Evolutionary conservation across 116 monocot genomes (phyloP).

Genomic region (Zostera marina): DNA sequence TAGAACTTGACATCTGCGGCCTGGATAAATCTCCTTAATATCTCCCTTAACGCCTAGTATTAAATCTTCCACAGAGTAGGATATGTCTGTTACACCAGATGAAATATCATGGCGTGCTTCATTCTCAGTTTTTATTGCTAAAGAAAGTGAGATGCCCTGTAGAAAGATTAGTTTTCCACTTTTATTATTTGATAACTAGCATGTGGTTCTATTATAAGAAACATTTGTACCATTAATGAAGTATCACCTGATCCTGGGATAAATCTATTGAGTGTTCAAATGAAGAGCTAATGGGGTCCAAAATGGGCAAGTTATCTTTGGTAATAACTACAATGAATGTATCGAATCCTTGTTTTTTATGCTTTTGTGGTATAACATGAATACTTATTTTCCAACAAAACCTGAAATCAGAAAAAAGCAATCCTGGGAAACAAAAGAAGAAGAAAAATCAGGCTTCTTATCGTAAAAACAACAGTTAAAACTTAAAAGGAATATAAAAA

Average conservation of each 20-base stretch:
- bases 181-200: not conserved
- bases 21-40: constrained; percentile 45
- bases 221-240: not conserved
- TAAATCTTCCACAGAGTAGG: constrained; percentile 57
- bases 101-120: constrained; percentile 31
- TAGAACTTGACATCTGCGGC: constrained; percentile 45
- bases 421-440: constrained; percentile 24
- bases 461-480: too few relatives aligned
- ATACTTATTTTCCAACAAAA: constrained; percentile 72
- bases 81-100: constrained; percentile 20
- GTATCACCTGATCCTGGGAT: constrained; percentile 45
- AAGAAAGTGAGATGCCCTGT: constrained; percentile 32
- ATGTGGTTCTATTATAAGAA: not conserved
- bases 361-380: constrained; percentile 38
- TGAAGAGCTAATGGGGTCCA: constrained; percentile 26
- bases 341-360: constrained; percentile 34
- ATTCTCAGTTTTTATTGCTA: constrained; percentile 64
- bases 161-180: constrained; percentile 5
- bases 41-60: constrained; percentile 53
- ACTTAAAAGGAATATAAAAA: not conserved
- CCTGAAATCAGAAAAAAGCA: constrained; percentile 72
- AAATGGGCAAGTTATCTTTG: constrained; percentile 28
- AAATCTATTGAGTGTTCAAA: constrained; percentile 27
- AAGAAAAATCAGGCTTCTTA: not conserved
- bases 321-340: constrained; percentile 62